Conservation (phyloP, 2,329 filamentous ascomycete species). For the Basipetospora chlamydospora region DNA sequence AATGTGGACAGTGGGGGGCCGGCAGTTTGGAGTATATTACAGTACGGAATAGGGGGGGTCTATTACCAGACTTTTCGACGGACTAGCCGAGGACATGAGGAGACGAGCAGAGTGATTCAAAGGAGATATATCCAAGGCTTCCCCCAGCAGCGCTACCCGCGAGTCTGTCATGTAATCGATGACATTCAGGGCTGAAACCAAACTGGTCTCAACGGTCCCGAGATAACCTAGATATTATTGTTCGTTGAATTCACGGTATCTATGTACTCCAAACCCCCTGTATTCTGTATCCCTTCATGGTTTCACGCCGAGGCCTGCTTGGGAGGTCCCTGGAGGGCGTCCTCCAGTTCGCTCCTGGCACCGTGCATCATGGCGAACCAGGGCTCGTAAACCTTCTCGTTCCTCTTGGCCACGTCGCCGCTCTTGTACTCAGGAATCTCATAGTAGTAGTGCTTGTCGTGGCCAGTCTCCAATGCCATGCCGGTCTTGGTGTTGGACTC, state of each 20-base stretch:
- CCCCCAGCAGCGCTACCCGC: no score
- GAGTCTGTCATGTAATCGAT: no score
- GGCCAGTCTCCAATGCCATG: conserved; percentile 28
- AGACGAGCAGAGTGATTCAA: no score
- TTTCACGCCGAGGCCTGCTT: background rate
- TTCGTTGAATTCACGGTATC: background rate
- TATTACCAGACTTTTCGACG: no score
- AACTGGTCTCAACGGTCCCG: no score
- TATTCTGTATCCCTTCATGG: background rate
- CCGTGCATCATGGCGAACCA: conserved; percentile 12
- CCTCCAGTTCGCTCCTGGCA: conserved; percentile 8
- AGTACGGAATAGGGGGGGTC: no score
- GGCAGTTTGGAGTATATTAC: no score
- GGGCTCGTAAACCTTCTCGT: conserved; percentile 10
- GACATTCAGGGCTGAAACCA: no score
- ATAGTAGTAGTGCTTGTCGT: conserved; percentile 16
- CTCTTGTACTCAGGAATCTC: conserved; percentile 9
- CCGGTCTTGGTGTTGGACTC: conserved; percentile 19
- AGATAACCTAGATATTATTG: no score
- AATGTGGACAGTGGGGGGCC: no score
- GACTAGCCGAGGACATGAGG: no score
- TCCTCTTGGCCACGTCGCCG: conserved; percentile 8
- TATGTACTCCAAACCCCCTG: background rate
- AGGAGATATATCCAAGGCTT: no score
- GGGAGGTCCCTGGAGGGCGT: conserved; percentile 7